Evolutionary conservation across 345 rosid genomes (phyloP).

Genomic region (Nephelium lappaceum): DNA sequence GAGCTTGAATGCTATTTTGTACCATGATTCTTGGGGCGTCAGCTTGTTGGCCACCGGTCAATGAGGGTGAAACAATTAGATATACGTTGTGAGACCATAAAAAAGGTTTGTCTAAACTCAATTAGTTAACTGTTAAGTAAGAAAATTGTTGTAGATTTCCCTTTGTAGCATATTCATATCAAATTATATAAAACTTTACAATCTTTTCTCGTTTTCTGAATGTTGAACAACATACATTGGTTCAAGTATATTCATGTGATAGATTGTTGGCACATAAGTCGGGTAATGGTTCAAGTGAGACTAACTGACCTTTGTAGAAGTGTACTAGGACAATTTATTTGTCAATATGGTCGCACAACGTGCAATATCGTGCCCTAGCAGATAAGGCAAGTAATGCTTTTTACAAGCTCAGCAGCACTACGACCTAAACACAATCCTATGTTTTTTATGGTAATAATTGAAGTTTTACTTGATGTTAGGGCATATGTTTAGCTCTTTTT

Average conservation of each 20-base stretch:
- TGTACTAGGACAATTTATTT: conserved; percentile 30
- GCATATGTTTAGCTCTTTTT: neutral
- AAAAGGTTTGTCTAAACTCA: conserved; percentile 44
- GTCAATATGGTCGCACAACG: conserved; percentile 29
- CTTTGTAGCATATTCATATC: neutral
- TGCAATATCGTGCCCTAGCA: conserved; percentile 30
- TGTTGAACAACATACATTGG: neutral
- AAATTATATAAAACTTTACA: neutral
- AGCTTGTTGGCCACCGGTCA: conserved; percentile 55
- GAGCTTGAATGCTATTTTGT: conserved; percentile 69
- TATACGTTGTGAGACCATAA: conserved; percentile 69
- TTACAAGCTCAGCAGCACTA: conserved; percentile 32
- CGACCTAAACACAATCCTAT: conserved; percentile 27
- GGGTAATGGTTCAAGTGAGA: neutral
- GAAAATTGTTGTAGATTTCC: neutral
- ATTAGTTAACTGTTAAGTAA: neutral
- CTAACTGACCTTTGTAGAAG: neutral
- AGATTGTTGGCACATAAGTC: neutral
- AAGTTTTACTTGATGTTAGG: neutral
- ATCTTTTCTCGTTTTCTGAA: neutral
- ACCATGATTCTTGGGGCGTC: conserved; percentile 62
- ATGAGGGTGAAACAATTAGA: conserved; percentile 62
- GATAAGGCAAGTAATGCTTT: conserved; percentile 31
- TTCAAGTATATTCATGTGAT: neutral
- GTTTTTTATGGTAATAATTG: conserved; percentile 25